Conservation (phyloP, 2,329 filamentous ascomycete genomes). For the Leptographium wingfieldii region DNA sequence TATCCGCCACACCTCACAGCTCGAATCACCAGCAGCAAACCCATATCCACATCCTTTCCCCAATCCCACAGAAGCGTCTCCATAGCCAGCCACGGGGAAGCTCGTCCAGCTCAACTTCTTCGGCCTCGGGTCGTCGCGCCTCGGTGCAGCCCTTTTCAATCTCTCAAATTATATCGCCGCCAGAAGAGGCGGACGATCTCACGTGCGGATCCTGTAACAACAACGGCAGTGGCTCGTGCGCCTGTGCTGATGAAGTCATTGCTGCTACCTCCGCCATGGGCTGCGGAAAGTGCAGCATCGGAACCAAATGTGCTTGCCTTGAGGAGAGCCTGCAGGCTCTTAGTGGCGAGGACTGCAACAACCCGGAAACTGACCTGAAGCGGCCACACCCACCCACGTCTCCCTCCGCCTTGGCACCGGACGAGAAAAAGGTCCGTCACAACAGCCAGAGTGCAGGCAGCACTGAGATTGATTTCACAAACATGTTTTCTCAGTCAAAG, state of each 20-base stretch:
- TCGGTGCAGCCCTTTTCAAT: slow-evolving; percentile 37
- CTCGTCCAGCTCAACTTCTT: slow-evolving; percentile 17
- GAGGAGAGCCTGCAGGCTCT: slow-evolving; percentile 27
- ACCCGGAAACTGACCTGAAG: slow-evolving; percentile 29
- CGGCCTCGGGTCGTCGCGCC: slow-evolving; percentile 16
- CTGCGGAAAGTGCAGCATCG: slow-evolving; percentile 54
- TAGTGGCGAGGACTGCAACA: slow-evolving; percentile 5
- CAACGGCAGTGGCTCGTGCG: slow-evolving; percentile 37
- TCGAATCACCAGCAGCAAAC: slow-evolving; percentile 4
- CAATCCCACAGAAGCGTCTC: slow-evolving; percentile 6
- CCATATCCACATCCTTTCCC: slow-evolving; percentile 6
- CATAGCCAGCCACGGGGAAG: slow-evolving; percentile 9
- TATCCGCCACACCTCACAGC: background rate
- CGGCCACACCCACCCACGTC: slow-evolving; percentile 30
- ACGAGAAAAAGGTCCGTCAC: slow-evolving; percentile 44
- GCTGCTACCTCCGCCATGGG: slow-evolving; percentile 39
- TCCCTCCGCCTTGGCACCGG: slow-evolving; percentile 25
- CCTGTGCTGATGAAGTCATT: slow-evolving; percentile 46
- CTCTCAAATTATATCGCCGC: slow-evolving; percentile 44
- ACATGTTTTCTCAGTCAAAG: slow-evolving; percentile 43
- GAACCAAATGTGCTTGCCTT: slow-evolving; percentile 50
- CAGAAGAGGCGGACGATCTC: slow-evolving; percentile 30
- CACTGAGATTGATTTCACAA: slow-evolving; percentile 64
- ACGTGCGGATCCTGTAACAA: slow-evolving; percentile 45
- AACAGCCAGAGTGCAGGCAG: slow-evolving; percentile 18